Evolutionary conservation across 305 asterid species (phyloP).

Genomic region (Fraxinus sp.): DNA sequence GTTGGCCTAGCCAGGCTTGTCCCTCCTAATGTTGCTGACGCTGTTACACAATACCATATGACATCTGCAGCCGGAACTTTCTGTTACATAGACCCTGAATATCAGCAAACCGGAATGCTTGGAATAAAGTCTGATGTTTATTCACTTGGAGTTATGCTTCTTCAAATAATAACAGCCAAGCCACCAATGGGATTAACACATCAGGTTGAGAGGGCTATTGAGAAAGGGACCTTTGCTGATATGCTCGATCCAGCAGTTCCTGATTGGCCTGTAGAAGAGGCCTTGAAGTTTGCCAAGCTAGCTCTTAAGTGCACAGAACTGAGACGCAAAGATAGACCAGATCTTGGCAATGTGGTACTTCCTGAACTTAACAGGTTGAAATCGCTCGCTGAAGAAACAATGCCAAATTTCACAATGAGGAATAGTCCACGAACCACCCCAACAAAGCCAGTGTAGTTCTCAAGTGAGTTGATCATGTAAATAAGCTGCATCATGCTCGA

Average conservation of each 20-base stretch:
- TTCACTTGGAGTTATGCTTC: conserved; percentile 40
- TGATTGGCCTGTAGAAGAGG: conserved; percentile 40
- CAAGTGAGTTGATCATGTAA: neutral
- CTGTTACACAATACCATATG: conserved; percentile 8
- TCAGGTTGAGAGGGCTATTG: conserved; percentile 34
- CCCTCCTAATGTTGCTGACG: conserved; percentile 2
- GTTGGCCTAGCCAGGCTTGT: conserved; percentile 15
- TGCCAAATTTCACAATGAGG: neutral
- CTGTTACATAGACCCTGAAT: conserved; percentile 11
- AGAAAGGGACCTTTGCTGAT: conserved; percentile 29
- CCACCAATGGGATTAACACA: conserved; percentile 43
- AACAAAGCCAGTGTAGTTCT: neutral
- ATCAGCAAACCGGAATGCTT: conserved; percentile 11
- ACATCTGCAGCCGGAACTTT: conserved; percentile 16
- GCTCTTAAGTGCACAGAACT: conserved; percentile 31
- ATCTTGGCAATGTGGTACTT: conserved; percentile 25
- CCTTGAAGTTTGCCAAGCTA: conserved; percentile 25
- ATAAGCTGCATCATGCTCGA: neutral
- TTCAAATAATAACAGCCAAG: conserved; percentile 36
- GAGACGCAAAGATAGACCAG: conserved; percentile 36
- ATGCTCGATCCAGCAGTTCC: conserved; percentile 34
- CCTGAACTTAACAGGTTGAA: conserved; percentile 30
- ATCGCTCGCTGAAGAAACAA: conserved; percentile 21
- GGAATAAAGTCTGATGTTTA: conserved; percentile 38
- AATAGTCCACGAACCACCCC: neutral